Base-by-base conservation (phyloP, 441 rosid species). In the Raphanus hybrid region DNA sequence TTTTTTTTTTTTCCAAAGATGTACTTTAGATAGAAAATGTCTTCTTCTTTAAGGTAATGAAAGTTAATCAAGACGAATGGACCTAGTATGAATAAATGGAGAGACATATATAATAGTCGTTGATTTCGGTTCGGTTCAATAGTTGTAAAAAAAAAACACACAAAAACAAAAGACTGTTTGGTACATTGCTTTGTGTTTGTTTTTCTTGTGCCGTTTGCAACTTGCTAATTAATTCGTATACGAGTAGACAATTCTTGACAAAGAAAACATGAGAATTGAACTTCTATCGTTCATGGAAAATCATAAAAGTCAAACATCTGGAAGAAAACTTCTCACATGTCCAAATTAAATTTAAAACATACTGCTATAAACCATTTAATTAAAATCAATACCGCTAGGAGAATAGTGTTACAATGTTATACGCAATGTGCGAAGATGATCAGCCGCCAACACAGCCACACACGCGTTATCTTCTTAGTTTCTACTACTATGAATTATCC, bases 401-500 rank as follows among this genome's bases (percentile, higher is more conserved):
- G 18, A 52, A 78, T 62, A 61, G 18, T 62, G 70, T 73, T 39
- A 52, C 4, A 27, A 69, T 55, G 67, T 73, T 16, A 32, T 27
- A 43, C 75, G 14, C 54, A 58, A 77, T 77, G 82, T 79, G 82
- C 65, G 79, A 70, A 80, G 79, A 57, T 73, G 62, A 68, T 63
- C 66, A 73, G 85, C 80, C 72, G 82, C 78, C 67, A 58, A 77
- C 67, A 64, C 54, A 37, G 55, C 41, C 78, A 74, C 82, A 69
- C 78, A 79, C 71, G 54, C 75, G 61, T 79, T 74, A 78, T 78
- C 82, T 64, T 52, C 0, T 70, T 37, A 2, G 8, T 8, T 54
- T 55, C 15, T 27, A 9, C 6, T 34, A 34, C 59, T 71, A 32
- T 62, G 45, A 62, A 62, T 34, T 8, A 62, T 62, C 71, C 75